Conservation (phyloP, 345 rosid species). For the Hypericum perforatum region DNA sequence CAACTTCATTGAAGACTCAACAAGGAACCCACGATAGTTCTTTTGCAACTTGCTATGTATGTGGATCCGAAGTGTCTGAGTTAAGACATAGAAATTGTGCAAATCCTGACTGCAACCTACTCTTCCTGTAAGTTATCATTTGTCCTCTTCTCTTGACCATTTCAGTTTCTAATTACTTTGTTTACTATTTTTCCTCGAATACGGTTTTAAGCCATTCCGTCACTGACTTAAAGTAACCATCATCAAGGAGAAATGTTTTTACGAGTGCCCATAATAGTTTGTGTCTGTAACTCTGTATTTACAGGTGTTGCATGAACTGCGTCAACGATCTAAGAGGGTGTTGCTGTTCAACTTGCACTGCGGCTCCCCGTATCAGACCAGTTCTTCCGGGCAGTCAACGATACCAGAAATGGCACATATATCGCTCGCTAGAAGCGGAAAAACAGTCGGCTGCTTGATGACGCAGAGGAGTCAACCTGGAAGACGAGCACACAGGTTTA, state of each 20-base stretch:
- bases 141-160: not conserved
- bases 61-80: constrained; percentile 47
- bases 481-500: no score
- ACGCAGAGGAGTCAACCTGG: not conserved
- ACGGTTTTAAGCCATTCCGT: no score
- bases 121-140: constrained; percentile 58
- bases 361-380: constrained; percentile 75
- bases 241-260: no score
- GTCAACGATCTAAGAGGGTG: constrained; percentile 53
- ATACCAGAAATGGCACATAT: constrained; percentile 76
- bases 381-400: constrained; percentile 63
- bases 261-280: no score
- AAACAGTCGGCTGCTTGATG: constrained; percentile 13
- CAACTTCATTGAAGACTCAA: constrained; percentile 16
- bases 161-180: not conserved
- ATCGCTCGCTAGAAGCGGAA: constrained; percentile 40
- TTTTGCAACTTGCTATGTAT: constrained; percentile 63
- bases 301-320: constrained; percentile 69
- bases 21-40: constrained; percentile 24
- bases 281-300: constrained; percentile 3
- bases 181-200: no score
- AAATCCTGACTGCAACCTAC: constrained; percentile 81
- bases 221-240: no score
- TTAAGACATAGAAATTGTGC: constrained; percentile 92
- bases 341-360: constrained; percentile 53